A percentile compares a stretch with the other conserved stretches of the same genome.
These are phyloP conservation scores for Balakata baccata DNA, from an alignment of 345 rosid genomes.

Conservation along the genomic window DNA sequence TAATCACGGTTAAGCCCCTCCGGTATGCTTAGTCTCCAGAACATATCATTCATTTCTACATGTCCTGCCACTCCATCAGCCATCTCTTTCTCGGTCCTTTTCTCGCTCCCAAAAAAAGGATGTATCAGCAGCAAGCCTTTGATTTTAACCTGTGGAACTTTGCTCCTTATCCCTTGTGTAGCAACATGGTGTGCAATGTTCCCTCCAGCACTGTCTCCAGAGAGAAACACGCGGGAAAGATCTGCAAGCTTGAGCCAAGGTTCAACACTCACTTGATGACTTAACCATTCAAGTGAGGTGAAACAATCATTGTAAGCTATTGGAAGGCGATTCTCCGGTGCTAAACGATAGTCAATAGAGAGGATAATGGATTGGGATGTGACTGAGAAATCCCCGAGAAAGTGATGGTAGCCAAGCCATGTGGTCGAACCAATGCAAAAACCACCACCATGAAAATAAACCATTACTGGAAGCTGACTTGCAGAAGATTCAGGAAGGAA, in stretches of 20 bases:
- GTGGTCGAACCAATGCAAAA: constrained; percentile 60
- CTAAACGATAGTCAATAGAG: constrained; percentile 58
- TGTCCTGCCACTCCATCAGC: constrained; percentile 25
- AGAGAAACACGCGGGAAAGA: constrained; percentile 43
- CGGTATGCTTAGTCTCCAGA: constrained; percentile 57
- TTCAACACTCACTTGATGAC: constrained; percentile 22
- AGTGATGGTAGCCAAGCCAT: constrained; percentile 62
- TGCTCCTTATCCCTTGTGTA: constrained; percentile 28
- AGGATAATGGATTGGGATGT: constrained; percentile 36
- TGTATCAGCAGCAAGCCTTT: constrained; percentile 47
- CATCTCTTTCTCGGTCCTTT: constrained; percentile 44
- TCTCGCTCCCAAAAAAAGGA: constrained; percentile 59
- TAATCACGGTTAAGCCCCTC: constrained; percentile 43
- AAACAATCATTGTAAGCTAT: constrained; percentile 56
- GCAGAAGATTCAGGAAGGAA: constrained; percentile 37
- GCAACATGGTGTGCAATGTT: constrained; percentile 58
- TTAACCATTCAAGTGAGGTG: constrained; percentile 47
- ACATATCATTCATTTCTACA: constrained; percentile 50
- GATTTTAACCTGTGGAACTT: constrained; percentile 24
- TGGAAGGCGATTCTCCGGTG: constrained; percentile 56
- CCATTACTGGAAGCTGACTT: constrained; percentile 35
- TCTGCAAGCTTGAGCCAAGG: constrained; percentile 51
- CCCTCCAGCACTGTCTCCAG: constrained; percentile 65
- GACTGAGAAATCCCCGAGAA: constrained; percentile 53
- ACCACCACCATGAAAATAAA: constrained; percentile 70